These are phyloP conservation scores for Ascosphaera apis DNA, from an alignment of 2,329 filamentous ascomycete genomes.

Conservation along the genomic window DNA sequence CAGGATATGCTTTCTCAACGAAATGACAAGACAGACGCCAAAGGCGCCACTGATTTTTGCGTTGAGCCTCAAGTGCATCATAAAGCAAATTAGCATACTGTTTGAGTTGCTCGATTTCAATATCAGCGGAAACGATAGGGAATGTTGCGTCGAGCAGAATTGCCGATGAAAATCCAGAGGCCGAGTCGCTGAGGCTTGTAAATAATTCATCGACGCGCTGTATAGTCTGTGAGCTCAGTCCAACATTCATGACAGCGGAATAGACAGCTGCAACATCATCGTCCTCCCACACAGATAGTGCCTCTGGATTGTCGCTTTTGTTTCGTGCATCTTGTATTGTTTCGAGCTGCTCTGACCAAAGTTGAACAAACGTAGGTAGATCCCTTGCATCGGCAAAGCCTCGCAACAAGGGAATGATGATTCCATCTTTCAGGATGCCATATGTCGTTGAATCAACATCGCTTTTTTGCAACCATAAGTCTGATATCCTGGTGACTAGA, in stretches of 20 bases:
- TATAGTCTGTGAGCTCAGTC: not conserved
- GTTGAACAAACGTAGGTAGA: constrained; percentile 15
- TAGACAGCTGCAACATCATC: constrained; percentile 19
- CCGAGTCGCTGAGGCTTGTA: not conserved
- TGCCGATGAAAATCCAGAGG: constrained; percentile 4
- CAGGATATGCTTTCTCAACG: constrained; percentile 10
- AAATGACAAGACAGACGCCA: constrained; percentile 17
- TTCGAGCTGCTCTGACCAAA: constrained; percentile 19
- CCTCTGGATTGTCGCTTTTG: constrained; percentile 6
- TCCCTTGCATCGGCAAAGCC: constrained; percentile 20
- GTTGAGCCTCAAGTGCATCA: not conserved
- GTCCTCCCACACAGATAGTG: constrained; percentile 22
- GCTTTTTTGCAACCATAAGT: constrained; percentile 11
- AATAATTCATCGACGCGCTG: not conserved
- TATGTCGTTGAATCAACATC: constrained; percentile 9
- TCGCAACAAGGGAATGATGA: constrained; percentile 18
- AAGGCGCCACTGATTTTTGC: constrained; percentile 13
- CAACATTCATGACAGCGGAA: not conserved
- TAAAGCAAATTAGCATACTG: not conserved
- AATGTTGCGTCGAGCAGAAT: constrained; percentile 1
- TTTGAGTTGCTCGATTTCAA: not conserved
- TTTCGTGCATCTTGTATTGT: constrained; percentile 14
- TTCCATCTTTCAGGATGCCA: constrained; percentile 14
- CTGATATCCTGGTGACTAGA: constrained; percentile 14
- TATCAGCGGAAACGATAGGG: not conserved